A percentile compares a stretch with the other conserved stretches of the same genome.
Conservation (phyloP, 1,284 basidiomycete species). For the Trichosporon ovoides region DNA sequence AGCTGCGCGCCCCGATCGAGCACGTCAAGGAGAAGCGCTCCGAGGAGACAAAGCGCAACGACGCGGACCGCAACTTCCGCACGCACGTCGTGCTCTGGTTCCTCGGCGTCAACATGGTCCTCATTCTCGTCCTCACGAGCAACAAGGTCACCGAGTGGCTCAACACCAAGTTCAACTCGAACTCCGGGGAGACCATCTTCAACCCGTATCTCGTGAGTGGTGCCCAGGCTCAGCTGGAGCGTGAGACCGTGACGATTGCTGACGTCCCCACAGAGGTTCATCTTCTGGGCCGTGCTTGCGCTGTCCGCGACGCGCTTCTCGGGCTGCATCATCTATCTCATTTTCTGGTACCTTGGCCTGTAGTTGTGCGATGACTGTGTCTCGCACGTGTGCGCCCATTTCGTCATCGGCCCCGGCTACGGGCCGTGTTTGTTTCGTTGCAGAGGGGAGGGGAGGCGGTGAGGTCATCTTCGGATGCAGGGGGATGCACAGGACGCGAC, state of each 20-base stretch:
- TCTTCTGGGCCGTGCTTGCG: conserved; percentile 75
- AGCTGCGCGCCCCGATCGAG: conserved; percentile 55
- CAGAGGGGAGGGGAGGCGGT: neutral
- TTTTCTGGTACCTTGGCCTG: conserved; percentile 55
- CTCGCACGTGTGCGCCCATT: neutral
- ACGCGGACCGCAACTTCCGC: conserved; percentile 49
- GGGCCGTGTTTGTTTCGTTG: neutral
- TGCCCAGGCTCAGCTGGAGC: no score
- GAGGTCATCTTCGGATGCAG: neutral
- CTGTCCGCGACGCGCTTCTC: conserved; percentile 71
- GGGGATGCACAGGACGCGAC: no score
- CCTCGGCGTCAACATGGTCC: conserved; percentile 76
- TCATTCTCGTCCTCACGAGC: conserved; percentile 79
- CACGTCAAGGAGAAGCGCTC: conserved; percentile 74
- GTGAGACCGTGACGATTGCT: neutral
- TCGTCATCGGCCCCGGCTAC: neutral
- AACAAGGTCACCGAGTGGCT: conserved; percentile 58
- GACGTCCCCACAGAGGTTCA: conserved; percentile 52
- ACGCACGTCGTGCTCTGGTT: conserved; percentile 80
- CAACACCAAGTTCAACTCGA: conserved; percentile 48
- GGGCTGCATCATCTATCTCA: conserved; percentile 69
- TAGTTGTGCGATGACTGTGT: neutral
- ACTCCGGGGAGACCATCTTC: conserved; percentile 54
- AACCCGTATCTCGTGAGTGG: conserved; percentile 66
- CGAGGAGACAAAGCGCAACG: conserved; percentile 81